Evolutionary conservation across 2,329 filamentous ascomycete genomes (phyloP), one percentile per base, ranked within the genome.

Genomic region (Penicillium aurantiogriseum): DNA sequence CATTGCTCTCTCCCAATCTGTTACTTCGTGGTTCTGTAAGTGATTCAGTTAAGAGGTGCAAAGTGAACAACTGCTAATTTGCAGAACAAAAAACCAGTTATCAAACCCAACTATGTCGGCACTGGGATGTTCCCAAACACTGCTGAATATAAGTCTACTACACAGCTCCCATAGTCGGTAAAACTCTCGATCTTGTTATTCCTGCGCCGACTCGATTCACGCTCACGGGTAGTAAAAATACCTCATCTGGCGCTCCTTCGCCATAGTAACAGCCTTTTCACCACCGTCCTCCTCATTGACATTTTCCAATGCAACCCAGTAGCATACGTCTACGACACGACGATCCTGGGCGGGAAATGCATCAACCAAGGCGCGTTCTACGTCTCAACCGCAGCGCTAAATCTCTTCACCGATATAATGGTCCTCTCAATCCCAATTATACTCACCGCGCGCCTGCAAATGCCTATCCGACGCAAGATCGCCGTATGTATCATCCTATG

Each of bases 261-360:
- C 48, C 19, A 46, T 68, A 13, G 65, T 67, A 15, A 33, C 15
- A 46, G 51, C 2, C 60, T 68, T 5, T 67, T 68, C 25, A 9
- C 69, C n/a, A 49, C 66, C 6, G 62, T 67, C 5, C 54, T 70
- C 3, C 51, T 71, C 4, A 63, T 71, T 25, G 67, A 70, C 29
- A 64, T 70, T n/a, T 72, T 73, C 36, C 70, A 71, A 59, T 73
- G 70, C 57, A 49, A 35, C 0, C 70, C 70, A 5, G 57, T 72
- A 10, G 51, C 56, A 15, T 66, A 65, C 19, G 56, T 69, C 27
- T 73, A 64, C 40, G 60, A 70, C 25, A 15, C 27, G 2, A 51
- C 56, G 19, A 64, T 67, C 38, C 23, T 53, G 17, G 59, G 57
- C 13, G 66, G 67, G 0, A 64, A 56, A n/a, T 74, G 70, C 43